Conservation (phyloP, 1,284 basidiomycete genomes). For the Testicularia cyperi region DNA sequence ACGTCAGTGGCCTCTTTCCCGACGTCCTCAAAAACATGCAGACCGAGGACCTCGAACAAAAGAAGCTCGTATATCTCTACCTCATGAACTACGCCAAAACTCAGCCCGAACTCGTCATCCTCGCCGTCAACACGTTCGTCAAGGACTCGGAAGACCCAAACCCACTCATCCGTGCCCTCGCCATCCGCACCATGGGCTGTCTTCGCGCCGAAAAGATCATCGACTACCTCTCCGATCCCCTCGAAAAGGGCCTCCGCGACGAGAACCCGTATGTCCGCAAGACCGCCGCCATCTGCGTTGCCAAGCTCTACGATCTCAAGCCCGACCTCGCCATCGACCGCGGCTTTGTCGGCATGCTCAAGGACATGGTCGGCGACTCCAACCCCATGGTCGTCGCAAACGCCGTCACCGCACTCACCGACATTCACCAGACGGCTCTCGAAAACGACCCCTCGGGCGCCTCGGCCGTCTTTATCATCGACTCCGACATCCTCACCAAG, state of each 20-base stretch:
- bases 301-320: slow-evolving; percentile 95
- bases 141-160: slow-evolving; percentile 92
- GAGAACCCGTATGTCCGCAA: slow-evolving; percentile 86
- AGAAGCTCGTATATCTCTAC: slow-evolving; percentile 96
- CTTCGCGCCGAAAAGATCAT: slow-evolving; percentile 97
- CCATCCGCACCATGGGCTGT: slow-evolving; percentile 97
- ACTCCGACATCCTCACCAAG: slow-evolving; percentile 78
- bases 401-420: slow-evolving; percentile 85
- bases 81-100: slow-evolving; percentile 99
- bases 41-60: slow-evolving; percentile 89
- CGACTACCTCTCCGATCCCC: slow-evolving; percentile 91
- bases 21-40: slow-evolving; percentile 99
- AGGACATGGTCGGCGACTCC: slow-evolving; percentile 83
- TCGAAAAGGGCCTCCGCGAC: slow-evolving; percentile 85
- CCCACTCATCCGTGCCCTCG: slow-evolving; percentile 89
- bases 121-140: slow-evolving; percentile 98
- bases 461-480: slow-evolving; percentile 76
- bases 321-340: slow-evolving; percentile 92
- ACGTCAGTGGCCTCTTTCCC: slow-evolving; percentile 86
- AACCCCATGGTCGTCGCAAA: slow-evolving; percentile 99
- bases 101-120: slow-evolving; percentile 93
- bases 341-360: slow-evolving; percentile 84
- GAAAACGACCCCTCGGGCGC: slow-evolving; percentile 35
- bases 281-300: slow-evolving; percentile 90
- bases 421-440: slow-evolving; percentile 72